A percentile compares a stretch with the other conserved stretches of the same genome.
These are phyloP conservation scores for Gaeumannomyces tritici DNA, from an alignment of 2,329 filamentous ascomycete species.

Conservation along the genomic window DNA sequence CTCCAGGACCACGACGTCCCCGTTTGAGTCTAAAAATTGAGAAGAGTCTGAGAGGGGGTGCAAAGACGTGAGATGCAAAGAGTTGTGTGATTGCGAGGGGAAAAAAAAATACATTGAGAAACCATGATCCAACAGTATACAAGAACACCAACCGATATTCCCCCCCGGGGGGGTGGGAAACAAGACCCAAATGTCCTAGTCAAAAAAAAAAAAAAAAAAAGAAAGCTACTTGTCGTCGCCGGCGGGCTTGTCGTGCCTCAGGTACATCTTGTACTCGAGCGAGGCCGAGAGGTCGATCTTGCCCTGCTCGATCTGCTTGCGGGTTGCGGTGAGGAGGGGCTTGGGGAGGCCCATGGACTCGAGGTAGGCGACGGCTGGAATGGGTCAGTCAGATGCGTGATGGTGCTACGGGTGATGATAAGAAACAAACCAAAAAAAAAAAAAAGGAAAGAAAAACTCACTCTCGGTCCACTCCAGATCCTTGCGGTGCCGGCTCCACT, in stretches of 20 bases:
- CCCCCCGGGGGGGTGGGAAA: too few relatives aligned
- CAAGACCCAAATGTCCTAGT: too few relatives aligned
- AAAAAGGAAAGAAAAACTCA: slow-evolving; percentile 24
- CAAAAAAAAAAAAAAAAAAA: too few relatives aligned
- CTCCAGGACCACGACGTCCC: not conserved
- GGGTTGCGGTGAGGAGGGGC: slow-evolving; percentile 46
- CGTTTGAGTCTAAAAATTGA: not conserved
- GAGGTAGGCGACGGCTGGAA: slow-evolving; percentile 45
- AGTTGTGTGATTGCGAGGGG: too few relatives aligned
- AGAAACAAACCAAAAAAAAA: too few relatives aligned
- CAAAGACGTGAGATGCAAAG: not conserved
- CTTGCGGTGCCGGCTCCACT: slow-evolving; percentile 65
- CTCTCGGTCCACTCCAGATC: slow-evolving; percentile 74
- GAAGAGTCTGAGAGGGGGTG: not conserved
- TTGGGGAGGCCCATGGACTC: slow-evolving; percentile 58
- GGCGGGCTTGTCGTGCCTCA: slow-evolving; percentile 43
- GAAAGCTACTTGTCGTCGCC: slow-evolving; percentile 20
- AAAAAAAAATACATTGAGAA: not conserved
- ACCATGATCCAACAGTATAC: not conserved
- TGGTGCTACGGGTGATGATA: too few relatives aligned
- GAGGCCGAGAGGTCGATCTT: slow-evolving; percentile 48
- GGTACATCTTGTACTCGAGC: slow-evolving; percentile 53
- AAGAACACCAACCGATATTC: not conserved
- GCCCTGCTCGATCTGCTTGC: slow-evolving; percentile 50
- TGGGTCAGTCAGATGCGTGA: too few relatives aligned